phyloP scores from a whole-genome alignment of 2,329 filamentous ascomycete genomes.

The Alternaria sp. region DNA sequence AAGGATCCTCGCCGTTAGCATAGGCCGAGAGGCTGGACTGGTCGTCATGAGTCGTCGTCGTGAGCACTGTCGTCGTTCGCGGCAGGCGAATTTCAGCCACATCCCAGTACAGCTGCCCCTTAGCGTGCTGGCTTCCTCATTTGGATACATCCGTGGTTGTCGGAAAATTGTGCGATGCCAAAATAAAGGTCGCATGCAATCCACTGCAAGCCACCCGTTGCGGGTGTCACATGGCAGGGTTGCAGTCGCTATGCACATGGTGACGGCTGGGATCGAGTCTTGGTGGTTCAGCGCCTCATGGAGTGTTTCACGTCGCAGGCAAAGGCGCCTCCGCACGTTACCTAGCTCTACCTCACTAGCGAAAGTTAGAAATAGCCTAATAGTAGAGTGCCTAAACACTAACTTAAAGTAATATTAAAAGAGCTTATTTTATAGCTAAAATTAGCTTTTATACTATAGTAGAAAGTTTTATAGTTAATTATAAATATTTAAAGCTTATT shows the following conservation, averaged over 20 bases:
- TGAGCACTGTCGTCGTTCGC: constrained; percentile 12
- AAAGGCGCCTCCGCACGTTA: neutral
- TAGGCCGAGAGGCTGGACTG: constrained; percentile 4
- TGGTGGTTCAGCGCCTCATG: neutral
- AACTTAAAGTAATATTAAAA: too few species aligned
- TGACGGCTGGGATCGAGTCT: neutral
- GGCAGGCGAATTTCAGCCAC: constrained; percentile 1
- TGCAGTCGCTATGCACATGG: constrained; percentile 3
- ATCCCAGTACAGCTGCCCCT: neutral
- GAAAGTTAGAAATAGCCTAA: too few species aligned
- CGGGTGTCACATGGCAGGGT: constrained; percentile 3
- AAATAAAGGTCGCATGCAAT: neutral
- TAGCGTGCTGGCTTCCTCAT: constrained; percentile 1
- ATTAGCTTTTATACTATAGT: too few species aligned
- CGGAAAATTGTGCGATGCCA: constrained; percentile 13
- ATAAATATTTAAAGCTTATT: too few species aligned
- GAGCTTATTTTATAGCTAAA: too few species aligned
- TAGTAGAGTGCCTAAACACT: too few species aligned
- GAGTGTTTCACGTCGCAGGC: constrained; percentile 8
- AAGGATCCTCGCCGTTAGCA: neutral
- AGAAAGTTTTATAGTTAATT: too few species aligned
- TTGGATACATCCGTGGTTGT: neutral
- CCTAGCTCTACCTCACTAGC: too few species aligned
- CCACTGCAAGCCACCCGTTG: constrained; percentile 22
- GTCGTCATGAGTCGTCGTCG: constrained; percentile 5